Evolutionary conservation across 2,329 filamentous ascomycete species (phyloP).

Genomic region (Pestalotiopsis sp.): DNA sequence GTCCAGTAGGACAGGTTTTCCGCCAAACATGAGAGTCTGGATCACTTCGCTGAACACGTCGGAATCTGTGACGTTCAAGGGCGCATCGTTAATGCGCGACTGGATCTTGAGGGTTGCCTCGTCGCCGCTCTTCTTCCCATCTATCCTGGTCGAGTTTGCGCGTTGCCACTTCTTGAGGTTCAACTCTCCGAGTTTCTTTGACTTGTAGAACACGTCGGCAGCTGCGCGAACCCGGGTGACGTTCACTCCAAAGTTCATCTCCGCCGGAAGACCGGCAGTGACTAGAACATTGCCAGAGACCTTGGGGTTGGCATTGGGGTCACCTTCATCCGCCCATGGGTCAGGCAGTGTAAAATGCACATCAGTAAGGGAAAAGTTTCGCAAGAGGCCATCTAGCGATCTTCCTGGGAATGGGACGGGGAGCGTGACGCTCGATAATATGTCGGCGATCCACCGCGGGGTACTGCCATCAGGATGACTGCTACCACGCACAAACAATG

Average conservation of each 20-base stretch:
- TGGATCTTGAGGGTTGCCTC: conserved; percentile 70
- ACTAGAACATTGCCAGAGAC: conserved; percentile 85
- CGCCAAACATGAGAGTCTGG: conserved; percentile 77
- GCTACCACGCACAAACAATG: conserved; percentile 81
- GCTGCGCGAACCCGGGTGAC: conserved; percentile 76
- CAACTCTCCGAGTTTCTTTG: conserved; percentile 77
- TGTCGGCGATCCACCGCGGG: conserved; percentile 79
- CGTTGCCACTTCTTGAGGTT: conserved; percentile 81
- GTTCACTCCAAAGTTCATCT: conserved; percentile 83
- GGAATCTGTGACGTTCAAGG: conserved; percentile 79
- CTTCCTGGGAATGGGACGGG: conserved; percentile 83
- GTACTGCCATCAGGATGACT: conserved; percentile 66
- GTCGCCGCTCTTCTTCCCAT: conserved; percentile 55
- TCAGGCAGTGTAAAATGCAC: conserved; percentile 86
- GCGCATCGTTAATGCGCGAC: conserved; percentile 76
- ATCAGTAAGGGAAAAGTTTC: conserved; percentile 83
- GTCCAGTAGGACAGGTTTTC: conserved; percentile 67
- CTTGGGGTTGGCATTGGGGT: conserved; percentile 72
- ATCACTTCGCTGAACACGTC: conserved; percentile 80
- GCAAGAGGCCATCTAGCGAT: conserved; percentile 79
- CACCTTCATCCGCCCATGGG: conserved; percentile 73
- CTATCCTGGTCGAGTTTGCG: conserved; percentile 75
- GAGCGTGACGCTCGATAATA: conserved; percentile 80
- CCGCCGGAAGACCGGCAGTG: conserved; percentile 75
- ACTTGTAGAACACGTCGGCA: conserved; percentile 79